Evolutionary conservation across 352 stramenopile species (phyloP), one percentile per base, ranked within the genome.

Genomic region (Phytophthora brassicae): DNA sequence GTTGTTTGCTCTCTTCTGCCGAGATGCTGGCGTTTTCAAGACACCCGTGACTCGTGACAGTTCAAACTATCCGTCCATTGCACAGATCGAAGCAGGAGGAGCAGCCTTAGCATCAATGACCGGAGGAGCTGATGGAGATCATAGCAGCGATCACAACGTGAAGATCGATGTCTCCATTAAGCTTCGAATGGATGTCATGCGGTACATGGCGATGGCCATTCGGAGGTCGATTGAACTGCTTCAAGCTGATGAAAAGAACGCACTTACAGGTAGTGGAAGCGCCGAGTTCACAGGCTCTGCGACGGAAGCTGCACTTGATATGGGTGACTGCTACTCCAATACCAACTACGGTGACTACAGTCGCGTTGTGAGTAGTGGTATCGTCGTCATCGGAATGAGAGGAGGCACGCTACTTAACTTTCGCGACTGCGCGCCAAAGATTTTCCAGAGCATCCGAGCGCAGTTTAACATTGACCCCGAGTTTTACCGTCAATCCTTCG

Each of bases 161-260:
- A 74, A 77, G 38, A 72, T 89, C 19, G 86, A 94, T 39, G 72
- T 94, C 24, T 88, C 84, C 4, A 91, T 88, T 60, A 86, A 91
- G 33, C 68, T 95, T 29, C 82, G 86, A 22, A 89, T 87, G 74
- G 81, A 88, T 60, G 74, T 95, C 55, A 93, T 95, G 86, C 84
- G 84, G 64, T 95, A 95, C 63, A 95, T 87, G 68, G 91, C 81
- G 12, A 81, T 89, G 69, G 86, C 84, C 3, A 93, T 95, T 45
- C 84, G 88, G 59, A 70, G 86, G 61, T 90, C 79, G 3, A 90
- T 86, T 54, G 71, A 83, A 33, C 70, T 81, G 51, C 75, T 76
- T 16, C 75, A 86, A 17, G 35, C 70, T 9, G 57, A 29, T 1
- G 70, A 74, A 20, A 65, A 72, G 14, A 68, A 76, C 12, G 59